Evolutionary conservation across 2,329 filamentous ascomycete genomes (phyloP), one percentile per base, ranked within the genome.

Genomic region (Leptosphaerulina australis): DNA sequence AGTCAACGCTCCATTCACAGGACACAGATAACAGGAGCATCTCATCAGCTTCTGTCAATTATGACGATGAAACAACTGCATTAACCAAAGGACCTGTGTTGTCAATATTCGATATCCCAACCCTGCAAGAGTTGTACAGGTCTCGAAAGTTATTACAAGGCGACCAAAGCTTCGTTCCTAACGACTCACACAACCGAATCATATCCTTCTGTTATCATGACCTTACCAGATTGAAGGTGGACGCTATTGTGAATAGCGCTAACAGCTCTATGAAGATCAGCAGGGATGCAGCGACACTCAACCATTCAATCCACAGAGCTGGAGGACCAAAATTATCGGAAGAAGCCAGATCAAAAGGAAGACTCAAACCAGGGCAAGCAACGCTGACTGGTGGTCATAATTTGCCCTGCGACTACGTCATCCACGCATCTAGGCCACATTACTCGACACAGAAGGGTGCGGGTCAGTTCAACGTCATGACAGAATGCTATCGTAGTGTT

Each of bases 241-340:
- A 71, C 31, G 68, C 68, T 9, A 71, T 73, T 15, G 64, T 73
- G 9, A 72, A 68, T 31, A 67, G 63, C 31, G 62, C 67, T 1
- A 65, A 64, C 11, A 33, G 21, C 6, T 33, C 49, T 2, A 35
- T 69, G 40, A 58, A 47, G 5, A 10, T 51, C 26, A 43, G 49
- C 8, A 58, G 43, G 44, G 9, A 26, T 7, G 37, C 24, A 6
- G 47, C 54, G 2, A 66, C 57, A 3, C 55, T 72, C 12, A 68
- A 69, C 14, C 25, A 60, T 21, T 38, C 50, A 6, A 44, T 73
- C 5, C 63, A 70, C 31, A 58, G 55, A 54, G 63, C 62, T 20
- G 69, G 66, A 14, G 70, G 70, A 1, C 60, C 65, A 21, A 54
- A 34, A 1, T 52, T 73, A 2, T 28, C 52, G 3, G 37, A 55